Percentiles rank a stretch among this genome's conserved stretches.
Conservation (phyloP, 768 basidiomycete genomes). For the Russula sp. region DNA sequence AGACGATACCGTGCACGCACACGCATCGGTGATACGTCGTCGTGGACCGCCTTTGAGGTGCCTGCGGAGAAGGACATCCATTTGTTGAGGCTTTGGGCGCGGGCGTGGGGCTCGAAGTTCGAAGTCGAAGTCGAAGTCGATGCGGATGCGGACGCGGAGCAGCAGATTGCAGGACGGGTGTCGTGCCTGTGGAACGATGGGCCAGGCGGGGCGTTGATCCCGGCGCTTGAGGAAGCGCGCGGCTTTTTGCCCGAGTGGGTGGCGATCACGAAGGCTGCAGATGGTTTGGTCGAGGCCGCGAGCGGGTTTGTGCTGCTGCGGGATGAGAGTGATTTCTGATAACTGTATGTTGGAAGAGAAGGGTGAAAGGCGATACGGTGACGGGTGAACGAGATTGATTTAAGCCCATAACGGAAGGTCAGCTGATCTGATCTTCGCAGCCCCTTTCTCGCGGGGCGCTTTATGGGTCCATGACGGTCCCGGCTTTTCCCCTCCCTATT, state of each 20-base stretch:
- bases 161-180: constrained; percentile 4
- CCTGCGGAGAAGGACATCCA: constrained; percentile 6
- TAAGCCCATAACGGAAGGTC: no score
- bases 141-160: background rate
- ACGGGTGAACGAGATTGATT: no score
- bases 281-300: constrained; percentile 4
- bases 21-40: no score
- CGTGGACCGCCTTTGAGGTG: constrained; percentile 15
- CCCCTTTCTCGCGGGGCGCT: no score
- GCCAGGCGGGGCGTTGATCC: constrained; percentile 6
- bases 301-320: background rate
- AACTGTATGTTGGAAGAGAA: no score
- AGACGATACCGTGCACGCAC: constrained; percentile 13
- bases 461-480: no score
- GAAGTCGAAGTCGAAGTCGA: constrained; percentile 16
- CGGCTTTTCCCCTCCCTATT: no score
- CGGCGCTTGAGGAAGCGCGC: constrained; percentile 15
- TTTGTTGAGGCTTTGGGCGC: constrained; percentile 11
- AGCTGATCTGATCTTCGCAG: no score
- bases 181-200: constrained; percentile 19
- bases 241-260: constrained; percentile 20
- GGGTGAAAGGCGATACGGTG: no score
- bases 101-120: constrained; percentile 14
- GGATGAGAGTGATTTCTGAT: background rate
- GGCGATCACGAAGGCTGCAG: constrained; percentile 6